These are phyloP conservation scores for Fusarium buxicola DNA, from an alignment of 2,329 filamentous ascomycete genomes.

Conservation along the genomic window DNA sequence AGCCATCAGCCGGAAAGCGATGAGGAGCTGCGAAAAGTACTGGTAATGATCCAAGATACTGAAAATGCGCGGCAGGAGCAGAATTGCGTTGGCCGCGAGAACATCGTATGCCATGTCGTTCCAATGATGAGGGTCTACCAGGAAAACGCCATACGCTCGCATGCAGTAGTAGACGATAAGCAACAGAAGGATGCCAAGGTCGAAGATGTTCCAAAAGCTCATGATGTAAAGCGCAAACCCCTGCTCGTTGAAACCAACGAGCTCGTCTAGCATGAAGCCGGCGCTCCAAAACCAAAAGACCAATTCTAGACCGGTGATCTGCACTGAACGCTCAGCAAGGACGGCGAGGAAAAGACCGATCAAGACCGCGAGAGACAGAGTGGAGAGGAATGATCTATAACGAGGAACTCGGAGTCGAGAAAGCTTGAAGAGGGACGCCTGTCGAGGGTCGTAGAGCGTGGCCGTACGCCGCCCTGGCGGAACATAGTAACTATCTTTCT, in stretches of 20 bases:
- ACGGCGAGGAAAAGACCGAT: constrained; percentile 89
- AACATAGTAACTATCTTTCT: constrained; percentile 49
- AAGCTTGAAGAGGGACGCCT: constrained; percentile 91
- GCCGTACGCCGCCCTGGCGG: constrained; percentile 76
- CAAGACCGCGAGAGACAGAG: constrained; percentile 85
- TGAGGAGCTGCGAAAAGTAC: constrained; percentile 94
- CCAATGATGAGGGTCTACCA: constrained; percentile 79
- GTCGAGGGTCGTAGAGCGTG: constrained; percentile 87
- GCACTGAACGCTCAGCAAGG: constrained; percentile 76
- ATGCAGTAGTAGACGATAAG: constrained; percentile 91
- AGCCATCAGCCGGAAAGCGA: constrained; percentile 94
- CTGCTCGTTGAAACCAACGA: constrained; percentile 96
- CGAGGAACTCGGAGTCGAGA: constrained; percentile 90
- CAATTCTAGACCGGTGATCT: constrained; percentile 86
- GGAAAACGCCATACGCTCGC: constrained; percentile 86
- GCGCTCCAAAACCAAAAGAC: constrained; percentile 98
- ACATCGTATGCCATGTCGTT: constrained; percentile 93
- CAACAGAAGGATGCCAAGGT: constrained; percentile 87
- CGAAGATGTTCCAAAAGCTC: constrained; percentile 98
- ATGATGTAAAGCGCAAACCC: constrained; percentile 97
- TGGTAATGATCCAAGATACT: constrained; percentile 94
- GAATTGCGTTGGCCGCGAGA: constrained; percentile 89
- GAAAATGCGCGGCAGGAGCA: constrained; percentile 91
- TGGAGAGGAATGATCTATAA: constrained; percentile 91
- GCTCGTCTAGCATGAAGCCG: constrained; percentile 95